Evolutionary conservation across 495 filamentous ascomycete genomes (phyloP), one percentile per base, ranked within the genome.

Genomic region (Talaromyces trachyspermus): DNA sequence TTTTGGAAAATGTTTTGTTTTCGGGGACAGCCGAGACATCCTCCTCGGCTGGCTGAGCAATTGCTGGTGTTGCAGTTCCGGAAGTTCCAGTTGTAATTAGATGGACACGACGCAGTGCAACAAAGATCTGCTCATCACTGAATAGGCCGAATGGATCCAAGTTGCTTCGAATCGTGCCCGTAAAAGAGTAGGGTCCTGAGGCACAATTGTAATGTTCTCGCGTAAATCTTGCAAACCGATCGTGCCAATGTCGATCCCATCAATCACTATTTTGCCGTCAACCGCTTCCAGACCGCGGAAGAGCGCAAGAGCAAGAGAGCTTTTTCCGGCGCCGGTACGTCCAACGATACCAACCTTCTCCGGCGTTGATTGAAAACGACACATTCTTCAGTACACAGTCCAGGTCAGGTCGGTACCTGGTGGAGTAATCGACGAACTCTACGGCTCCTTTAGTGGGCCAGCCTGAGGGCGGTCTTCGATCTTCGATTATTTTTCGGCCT

Each of bases 181-280:
- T 92, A 65, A 99, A 99, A 99, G 76, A 0, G 94, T 99, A 3
- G 94, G 94, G 56, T 98, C 94, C 70, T 99, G 94, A 22, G 94
- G 94, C 18, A 99, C 94, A 59, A 99, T 97, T 2, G 94, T 96
- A 58, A 99, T 94, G 6, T 85, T 79, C 67, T 95, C 86, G 35
- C 94, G 82, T 49, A 99, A 75, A 66, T 97, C 91, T 42, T 84
- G 85, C 20, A 97, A 76, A 5, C 94, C 94, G 54, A 97, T 96
- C 40, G 70, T 67, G 35, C 87, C 81, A 57, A 96, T 89, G 59
- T 97, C 88, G 19, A 99, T 71, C 40, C 79, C 86, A 54, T 99
- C 94, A 44, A 99, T 88, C 6, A 90, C 49, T 49, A 99, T 96
- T 58, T 84, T 85, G 48, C 94, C 94, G 37, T 79, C 76, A 55